Evolutionary conservation across 805 yeast genomes (phyloP).

Genomic region (Candida krabiensis): DNA sequence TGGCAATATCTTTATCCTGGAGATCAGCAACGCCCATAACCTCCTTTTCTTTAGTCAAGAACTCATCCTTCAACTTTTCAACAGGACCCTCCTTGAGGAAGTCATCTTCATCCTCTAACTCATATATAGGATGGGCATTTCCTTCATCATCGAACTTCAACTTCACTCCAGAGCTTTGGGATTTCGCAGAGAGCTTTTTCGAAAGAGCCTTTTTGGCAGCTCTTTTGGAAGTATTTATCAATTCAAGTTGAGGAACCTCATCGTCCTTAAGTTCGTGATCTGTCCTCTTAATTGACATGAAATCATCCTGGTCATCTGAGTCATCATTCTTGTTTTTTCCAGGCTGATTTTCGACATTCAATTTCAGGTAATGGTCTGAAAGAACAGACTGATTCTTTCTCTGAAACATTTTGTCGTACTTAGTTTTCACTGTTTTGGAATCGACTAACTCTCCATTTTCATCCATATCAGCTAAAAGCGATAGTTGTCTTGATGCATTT

Average conservation of each 20-base stretch:
- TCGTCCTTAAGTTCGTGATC: conserved; percentile 70
- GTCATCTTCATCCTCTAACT: conserved; percentile 85
- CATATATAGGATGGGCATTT: conserved; percentile 85
- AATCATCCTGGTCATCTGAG: conserved; percentile 65
- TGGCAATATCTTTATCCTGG: conserved; percentile 76
- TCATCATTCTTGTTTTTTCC: conserved; percentile 28
- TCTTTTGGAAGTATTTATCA: conserved; percentile 75
- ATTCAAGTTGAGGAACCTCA: conserved; percentile 58
- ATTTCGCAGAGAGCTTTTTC: conserved; percentile 66
- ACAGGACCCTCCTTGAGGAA: conserved; percentile 71
- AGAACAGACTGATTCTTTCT: conserved; percentile 90
- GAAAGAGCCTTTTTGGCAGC: conserved; percentile 83
- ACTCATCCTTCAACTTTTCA: conserved; percentile 62
- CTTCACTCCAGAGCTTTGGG: conserved; percentile 71
- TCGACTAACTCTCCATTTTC: conserved; percentile 62
- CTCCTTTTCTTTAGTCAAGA: conserved; percentile 62
- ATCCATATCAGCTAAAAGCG: conserved; percentile 52
- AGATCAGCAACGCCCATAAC: conserved; percentile 71
- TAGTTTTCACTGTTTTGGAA: conserved; percentile 66
- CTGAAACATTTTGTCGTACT: conserved; percentile 93
- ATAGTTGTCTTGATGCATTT: conserved; percentile 74
- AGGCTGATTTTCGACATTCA: conserved; percentile 48
- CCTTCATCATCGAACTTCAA: conserved; percentile 94
- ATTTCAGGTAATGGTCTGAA: conserved; percentile 80
- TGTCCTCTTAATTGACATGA: conserved; percentile 74